Evolutionary conservation across 208 protist genomes (phyloP), one percentile per base, ranked within the genome.

Genomic region (Crithidia sp.): DNA sequence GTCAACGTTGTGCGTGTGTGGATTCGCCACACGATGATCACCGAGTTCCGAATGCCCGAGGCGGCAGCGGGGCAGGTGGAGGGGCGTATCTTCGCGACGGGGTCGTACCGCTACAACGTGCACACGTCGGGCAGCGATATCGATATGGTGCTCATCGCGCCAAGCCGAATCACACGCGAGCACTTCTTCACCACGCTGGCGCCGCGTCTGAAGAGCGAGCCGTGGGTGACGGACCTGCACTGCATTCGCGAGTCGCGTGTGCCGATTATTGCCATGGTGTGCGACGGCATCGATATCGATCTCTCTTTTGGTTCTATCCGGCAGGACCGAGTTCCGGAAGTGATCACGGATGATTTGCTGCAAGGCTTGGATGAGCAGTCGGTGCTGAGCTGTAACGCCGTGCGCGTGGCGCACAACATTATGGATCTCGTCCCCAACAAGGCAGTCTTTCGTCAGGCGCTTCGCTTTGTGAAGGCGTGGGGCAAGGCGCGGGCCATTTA

Each of bases 91-190:
- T 99, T 98, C 68, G 98, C 98, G 13, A 99, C 98, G 44, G 98
- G 98, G 13, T 99, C 98, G 5, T 99, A 99, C 84, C 93, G 98
- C n/a, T 97, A 99, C 60, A 99, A 99, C 70, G 98, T 99, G 8
- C 96, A 99, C 86, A 95, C 89, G 9, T 88, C 88, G 2, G 97
- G 95, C 16, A 97, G 91, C 41, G 98, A 99, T 97, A 99, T 99
- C 68, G 98, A 99, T 83, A 98, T 99, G 82, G 89, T 98, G 19
- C 84, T 98, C 44, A 95, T 99, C 59, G 94, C 87, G 0, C 98
- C 98, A 2, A 89, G 86, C 45, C 88, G 95, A 49, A 91, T 99
- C 57, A 96, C 88, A 7, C 88, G 92, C 47, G 85, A 95, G 19
- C 89, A 99, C 67, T 99, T 99, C 74, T 99, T 99, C 84, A 81